Percentiles rank a stretch among this genome's conserved stretches.
phyloP scores from a whole-genome alignment of 495 filamentous ascomycete species.

The Tuber melanosporum region DNA sequence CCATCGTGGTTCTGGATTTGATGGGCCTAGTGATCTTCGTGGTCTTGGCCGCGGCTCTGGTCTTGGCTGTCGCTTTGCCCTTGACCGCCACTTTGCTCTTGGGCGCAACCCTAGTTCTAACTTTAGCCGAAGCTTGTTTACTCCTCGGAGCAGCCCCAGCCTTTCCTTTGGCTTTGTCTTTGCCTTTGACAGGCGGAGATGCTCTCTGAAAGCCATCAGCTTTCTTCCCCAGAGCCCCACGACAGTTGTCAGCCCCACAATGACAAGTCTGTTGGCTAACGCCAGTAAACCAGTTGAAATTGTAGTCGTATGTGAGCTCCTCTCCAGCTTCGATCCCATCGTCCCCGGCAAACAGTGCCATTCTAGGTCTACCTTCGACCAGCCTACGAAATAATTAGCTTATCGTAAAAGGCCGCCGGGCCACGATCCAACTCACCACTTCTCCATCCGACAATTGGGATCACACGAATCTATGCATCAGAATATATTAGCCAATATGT shows the following conservation, averaged over 20 bases:
- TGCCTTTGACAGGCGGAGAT: constrained; percentile 13
- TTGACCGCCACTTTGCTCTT: not conserved
- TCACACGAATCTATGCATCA: constrained; percentile 63
- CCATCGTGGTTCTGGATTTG: not conserved
- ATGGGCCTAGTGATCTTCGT: not conserved
- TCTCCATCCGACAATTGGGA: constrained; percentile 96
- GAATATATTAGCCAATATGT: constrained; percentile 4
- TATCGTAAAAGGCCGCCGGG: not conserved
- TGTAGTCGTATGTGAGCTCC: constrained; percentile 99
- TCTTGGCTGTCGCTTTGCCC: not conserved
- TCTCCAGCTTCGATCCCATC: constrained; percentile 84
- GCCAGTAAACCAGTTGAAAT: constrained; percentile 61
- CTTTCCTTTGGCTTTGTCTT: constrained; percentile 57
- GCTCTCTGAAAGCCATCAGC: constrained; percentile 36
- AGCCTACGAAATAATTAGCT: constrained; percentile 48
- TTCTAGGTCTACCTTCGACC: constrained; percentile 87
- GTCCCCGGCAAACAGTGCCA: constrained; percentile 94
- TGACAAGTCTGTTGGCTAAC: constrained; percentile 60
- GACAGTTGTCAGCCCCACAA: constrained; percentile 69
- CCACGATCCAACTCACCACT: constrained; percentile 49
- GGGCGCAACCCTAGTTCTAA: not conserved
- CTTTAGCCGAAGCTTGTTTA: constrained; percentile 36
- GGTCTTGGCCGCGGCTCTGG: not conserved
- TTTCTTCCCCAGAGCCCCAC: constrained; percentile 61
- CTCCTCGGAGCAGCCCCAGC: constrained; percentile 47